Evolutionary conservation across 2,329 filamentous ascomycete genomes (phyloP).

Genomic region (Samsoniella hepiali): DNA sequence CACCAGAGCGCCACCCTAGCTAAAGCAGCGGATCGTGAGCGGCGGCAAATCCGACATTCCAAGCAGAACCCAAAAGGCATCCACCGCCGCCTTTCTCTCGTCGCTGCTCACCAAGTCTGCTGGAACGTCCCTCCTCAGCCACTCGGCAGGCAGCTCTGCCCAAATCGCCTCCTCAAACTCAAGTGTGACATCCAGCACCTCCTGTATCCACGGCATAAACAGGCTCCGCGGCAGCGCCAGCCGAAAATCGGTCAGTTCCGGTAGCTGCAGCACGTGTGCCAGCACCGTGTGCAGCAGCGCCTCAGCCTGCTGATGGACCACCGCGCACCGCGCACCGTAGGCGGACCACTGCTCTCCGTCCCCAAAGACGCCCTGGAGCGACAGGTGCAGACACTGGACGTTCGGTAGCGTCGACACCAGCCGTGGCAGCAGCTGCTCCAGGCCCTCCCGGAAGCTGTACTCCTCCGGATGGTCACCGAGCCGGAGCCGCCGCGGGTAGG

Average conservation of each 20-base stretch:
- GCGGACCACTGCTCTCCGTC: background rate
- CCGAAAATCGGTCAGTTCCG: background rate
- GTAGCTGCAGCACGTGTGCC: background rate
- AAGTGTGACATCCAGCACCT: background rate
- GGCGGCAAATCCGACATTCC: background rate
- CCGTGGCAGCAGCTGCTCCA: background rate
- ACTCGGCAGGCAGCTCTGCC: background rate
- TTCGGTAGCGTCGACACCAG: background rate
- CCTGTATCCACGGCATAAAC: slow-evolving; percentile 9
- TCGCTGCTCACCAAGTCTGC: background rate
- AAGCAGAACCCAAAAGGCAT: background rate
- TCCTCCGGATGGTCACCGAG: slow-evolving; percentile 1
- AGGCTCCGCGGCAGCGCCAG: slow-evolving; percentile 6
- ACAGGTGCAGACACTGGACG: background rate
- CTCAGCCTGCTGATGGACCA: background rate
- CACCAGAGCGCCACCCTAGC: background rate
- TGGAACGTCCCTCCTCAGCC: background rate
- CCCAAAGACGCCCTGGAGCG: background rate
- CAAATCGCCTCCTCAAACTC: slow-evolving; percentile 4
- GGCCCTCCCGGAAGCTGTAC: background rate
- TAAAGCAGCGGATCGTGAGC: background rate
- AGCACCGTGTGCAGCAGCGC: background rate
- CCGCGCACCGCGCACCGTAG: background rate
- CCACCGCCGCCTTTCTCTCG: background rate
- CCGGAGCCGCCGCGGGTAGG: background rate